Percentiles rank a stretch among this genome's conserved stretches.
phyloP scores from a whole-genome alignment of 2,329 filamentous ascomycete species.

The Bipolaris zeicola region DNA sequence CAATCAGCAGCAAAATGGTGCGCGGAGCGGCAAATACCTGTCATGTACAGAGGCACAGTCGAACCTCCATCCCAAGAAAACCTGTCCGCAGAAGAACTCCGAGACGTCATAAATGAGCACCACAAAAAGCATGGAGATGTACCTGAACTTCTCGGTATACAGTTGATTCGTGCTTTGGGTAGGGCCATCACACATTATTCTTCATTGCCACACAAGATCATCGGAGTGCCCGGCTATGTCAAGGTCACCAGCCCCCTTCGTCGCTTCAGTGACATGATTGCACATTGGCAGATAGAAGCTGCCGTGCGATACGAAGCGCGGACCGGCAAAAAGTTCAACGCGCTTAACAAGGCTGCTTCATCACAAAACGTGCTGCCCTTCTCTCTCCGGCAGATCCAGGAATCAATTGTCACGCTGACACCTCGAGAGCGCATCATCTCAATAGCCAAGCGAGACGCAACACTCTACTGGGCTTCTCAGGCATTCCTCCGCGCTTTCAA shows the following conservation, averaged over 20 bases:
- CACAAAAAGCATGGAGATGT: conserved; percentile 44
- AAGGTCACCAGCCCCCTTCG: conserved; percentile 67
- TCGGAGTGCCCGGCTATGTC: conserved; percentile 60
- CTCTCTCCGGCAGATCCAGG: conserved; percentile 53
- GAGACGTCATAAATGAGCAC: conserved; percentile 46
- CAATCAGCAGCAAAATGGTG: conserved; percentile 60
- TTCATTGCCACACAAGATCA: conserved; percentile 56
- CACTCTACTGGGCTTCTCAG: conserved; percentile 57
- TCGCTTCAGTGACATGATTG: conserved; percentile 64
- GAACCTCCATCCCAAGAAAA: conserved; percentile 20
- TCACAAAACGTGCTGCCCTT: conserved; percentile 59
- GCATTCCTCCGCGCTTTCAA: conserved; percentile 64
- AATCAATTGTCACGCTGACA: conserved; percentile 54
- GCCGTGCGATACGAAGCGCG: conserved; percentile 62
- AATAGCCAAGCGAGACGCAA: conserved; percentile 41
- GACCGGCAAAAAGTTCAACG: conserved; percentile 51
- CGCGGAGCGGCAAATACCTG: conserved; percentile 57
- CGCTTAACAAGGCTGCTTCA: conserved; percentile 21
- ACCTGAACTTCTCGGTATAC: conserved; percentile 46
- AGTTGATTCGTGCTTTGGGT: conserved; percentile 52
- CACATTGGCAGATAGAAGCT: conserved; percentile 69
- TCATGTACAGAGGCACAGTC: conserved; percentile 55
- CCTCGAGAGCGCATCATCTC: conserved; percentile 54
- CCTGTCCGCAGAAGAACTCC: conserved; percentile 26
- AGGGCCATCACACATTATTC: conserved; percentile 52